Base-by-base conservation (phyloP, 768 basidiomycete genomes). In the Leccinum sublutescens region DNA sequence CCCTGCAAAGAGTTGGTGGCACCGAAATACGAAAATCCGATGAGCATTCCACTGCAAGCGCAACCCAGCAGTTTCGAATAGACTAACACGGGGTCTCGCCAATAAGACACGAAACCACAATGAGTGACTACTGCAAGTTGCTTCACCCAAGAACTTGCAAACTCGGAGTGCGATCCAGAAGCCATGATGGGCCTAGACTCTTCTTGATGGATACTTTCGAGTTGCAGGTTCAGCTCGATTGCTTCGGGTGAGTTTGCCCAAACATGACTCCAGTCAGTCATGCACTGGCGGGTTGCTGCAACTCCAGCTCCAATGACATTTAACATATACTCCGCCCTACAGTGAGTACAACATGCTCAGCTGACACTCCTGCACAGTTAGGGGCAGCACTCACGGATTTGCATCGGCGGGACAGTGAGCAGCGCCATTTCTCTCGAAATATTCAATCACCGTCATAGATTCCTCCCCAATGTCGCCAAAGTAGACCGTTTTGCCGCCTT, bases 251-350 rank as follows among this genome's bases (percentile, higher is more conserved):
- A 82, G 23, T 77, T 66, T 43, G 71, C 69, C 84, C 84, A 87
- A 1, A 74, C 60, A 11, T 76, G 67, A 53, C 80, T 70, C 84
- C 85, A 87, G 64, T 86, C 78, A 21, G 69, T 67, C 9, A 66
- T 57, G 11, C 73, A 31, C 11, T 31, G 31, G 31, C 31, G 76
- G 10, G 74, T 72, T 4, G 79, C 76, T 0, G 82, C 80, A 5
- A 79, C 78, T 5, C 85, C 85, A 9, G 85, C 83, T 19, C 84
- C 85, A 47, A 85, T 85, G 25, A 77, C 80, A 47, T 81, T 77
- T 27, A 86, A 72, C 67, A 80, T 78, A 65, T 77, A 80, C 62
- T 80, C 79, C 0, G 79, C 79, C 14, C 79, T 80, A 58, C 9
- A 21, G 3, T 14, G n/a, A 6, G 45, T 5, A 52, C n/a, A 1